These are phyloP conservation scores for Blastobotrys niveus DNA, from an alignment of 1,139 yeast genomes.

Conservation along the genomic window DNA sequence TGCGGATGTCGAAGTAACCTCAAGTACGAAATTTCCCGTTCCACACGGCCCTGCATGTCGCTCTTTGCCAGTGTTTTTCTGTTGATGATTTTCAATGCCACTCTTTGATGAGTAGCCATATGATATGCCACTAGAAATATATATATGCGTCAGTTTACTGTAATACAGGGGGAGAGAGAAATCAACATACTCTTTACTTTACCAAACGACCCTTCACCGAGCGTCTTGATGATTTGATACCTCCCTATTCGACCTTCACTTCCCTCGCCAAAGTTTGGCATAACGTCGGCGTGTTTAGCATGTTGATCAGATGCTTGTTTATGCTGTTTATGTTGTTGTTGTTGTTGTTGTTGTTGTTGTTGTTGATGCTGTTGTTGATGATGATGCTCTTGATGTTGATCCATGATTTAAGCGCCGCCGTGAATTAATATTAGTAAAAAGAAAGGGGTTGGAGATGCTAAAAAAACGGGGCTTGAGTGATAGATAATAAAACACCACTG, in stretches of 20 bases:
- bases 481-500: too few species aligned
- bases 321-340: not conserved
- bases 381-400: too few species aligned
- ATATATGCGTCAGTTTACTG: conserved; percentile 3
- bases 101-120: conserved; percentile 84
- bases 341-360: not conserved
- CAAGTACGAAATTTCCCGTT: conserved; percentile 87
- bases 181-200: conserved; percentile 59
- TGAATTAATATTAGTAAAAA: not conserved
- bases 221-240: conserved; percentile 87
- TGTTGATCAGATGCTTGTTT: not conserved
- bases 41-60: conserved; percentile 97
- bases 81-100: conserved; percentile 90
- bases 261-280: conserved; percentile 21
- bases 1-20: conserved; percentile 92
- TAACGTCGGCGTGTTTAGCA: conserved; percentile 17
- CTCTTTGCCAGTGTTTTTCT: conserved; percentile 89
- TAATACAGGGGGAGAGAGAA: not conserved
- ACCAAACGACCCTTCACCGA: conserved; percentile 98
- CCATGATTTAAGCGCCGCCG: too few species aligned
- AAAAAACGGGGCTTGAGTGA: not conserved
- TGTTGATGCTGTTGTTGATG: too few species aligned
- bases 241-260: conserved; percentile 54
- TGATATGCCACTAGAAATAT: conserved; percentile 95
- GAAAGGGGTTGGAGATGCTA: not conserved